Base-by-base conservation (phyloP, 2,329 filamentous ascomycete species). In the Ophiosphaerella narmari region DNA sequence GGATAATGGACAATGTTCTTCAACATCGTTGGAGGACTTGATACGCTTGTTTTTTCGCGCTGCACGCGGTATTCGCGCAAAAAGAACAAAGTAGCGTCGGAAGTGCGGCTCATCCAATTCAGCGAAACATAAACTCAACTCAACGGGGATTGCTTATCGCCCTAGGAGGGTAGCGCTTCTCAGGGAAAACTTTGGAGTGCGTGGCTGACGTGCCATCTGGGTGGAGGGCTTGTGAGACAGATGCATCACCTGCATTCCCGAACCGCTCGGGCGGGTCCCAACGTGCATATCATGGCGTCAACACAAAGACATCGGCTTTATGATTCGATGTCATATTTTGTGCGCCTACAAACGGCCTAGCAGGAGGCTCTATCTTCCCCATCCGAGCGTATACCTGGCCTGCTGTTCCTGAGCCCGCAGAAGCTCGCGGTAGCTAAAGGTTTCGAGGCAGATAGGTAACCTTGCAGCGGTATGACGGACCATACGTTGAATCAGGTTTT, bases 291-390 rank as follows among this genome's bases (percentile, higher is more conserved):
- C 35, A 57, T 60, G 57, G 58, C 57, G 59, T 63, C 56, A 59
- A 59, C 55, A 55, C 54, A 52, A 43, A 58, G 55, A 16, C 46
- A 50, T 51, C 50, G 54, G 48, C 43, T 57, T 49, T 50, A 29
- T 59, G 56, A 64, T 55, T 59, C 54, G 57, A 58, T 50, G 50
- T 16, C 40, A 29, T 39, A 49, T 57, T 45, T 54, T 50, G 50
- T 51, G 48, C 42, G 42, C 41, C 53, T 47, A 43, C 37, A 54
- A 48, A 46, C 34, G 51, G 52, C 46, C 43, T 60, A 63, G 57
- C 36, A 62, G 43, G 66, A 67, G 66, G 68, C 66, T 70, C 64
- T 66, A 65, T 52, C 48, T 67, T 65, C 66, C 63, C 66, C 67
- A 68, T 67, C 61, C 61, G 63, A 71, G 64, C 66, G 65, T 55